A percentile compares a stretch with the other conserved stretches of the same genome.
Conservation (phyloP, 1,139 yeast species). For the Debaryomycetaceae sp. region DNA sequence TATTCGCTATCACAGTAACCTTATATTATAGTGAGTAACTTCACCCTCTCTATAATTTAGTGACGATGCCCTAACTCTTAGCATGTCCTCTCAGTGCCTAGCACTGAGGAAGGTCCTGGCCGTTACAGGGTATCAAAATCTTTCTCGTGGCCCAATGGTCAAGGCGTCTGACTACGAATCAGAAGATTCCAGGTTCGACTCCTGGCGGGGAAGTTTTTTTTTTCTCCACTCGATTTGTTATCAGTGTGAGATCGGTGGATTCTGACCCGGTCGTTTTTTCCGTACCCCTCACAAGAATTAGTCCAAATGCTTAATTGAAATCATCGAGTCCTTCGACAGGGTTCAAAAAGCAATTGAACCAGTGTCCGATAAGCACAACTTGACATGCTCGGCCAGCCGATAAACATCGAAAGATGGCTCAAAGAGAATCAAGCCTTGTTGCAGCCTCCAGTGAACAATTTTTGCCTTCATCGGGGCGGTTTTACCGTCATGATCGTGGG, state of each 20-base stretch:
- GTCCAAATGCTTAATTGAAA: too few species aligned
- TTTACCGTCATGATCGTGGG: conserved; percentile 92
- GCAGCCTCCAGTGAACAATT: conserved; percentile 89
- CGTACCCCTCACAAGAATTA: too few species aligned
- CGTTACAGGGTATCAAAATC: too few species aligned
- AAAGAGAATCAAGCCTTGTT: conserved; percentile 62
- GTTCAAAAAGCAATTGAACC: too few species aligned
- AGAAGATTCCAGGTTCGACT: conserved; percentile 93
- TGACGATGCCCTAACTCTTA: too few species aligned
- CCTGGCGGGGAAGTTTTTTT: conserved; percentile 81
- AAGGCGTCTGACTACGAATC: conserved; percentile 60
- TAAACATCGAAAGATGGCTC: conserved; percentile 74
- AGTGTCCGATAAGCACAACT: too few species aligned
- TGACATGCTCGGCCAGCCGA: conserved; percentile 54
- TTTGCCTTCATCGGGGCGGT: conserved; percentile 82
- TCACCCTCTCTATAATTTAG: too few species aligned
- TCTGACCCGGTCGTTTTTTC: too few species aligned
- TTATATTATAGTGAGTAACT: neutral
- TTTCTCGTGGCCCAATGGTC: conserved; percentile 50
- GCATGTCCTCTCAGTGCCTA: too few species aligned
- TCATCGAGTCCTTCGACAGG: too few species aligned
- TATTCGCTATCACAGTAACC: neutral
- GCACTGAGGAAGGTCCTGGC: too few species aligned
- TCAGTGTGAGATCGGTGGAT: too few species aligned
- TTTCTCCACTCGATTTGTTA: conserved; percentile 7